phyloP scores from a whole-genome alignment of 345 rosid species.

The Pistacia atlantica region DNA sequence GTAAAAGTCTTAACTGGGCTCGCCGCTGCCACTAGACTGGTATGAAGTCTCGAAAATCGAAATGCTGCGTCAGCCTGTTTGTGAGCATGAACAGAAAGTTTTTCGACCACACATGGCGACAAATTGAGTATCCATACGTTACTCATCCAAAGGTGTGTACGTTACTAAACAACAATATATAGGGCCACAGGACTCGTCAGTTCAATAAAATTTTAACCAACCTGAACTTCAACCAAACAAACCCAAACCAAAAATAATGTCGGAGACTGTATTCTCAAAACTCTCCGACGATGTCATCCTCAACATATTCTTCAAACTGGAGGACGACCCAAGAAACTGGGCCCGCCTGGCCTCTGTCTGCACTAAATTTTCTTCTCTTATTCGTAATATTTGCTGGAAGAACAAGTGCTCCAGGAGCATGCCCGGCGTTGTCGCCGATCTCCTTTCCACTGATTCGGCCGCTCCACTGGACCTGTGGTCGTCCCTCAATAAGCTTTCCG shows the following conservation, averaged over 20 bases:
- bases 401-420: slow-evolving; percentile 51
- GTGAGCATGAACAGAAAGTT: too few species aligned
- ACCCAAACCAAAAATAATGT: slow-evolving; percentile 30
- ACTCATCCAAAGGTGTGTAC: too few species aligned
- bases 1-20: too few species aligned
- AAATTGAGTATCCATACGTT: too few species aligned
- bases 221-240: too few species aligned
- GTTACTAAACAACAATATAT: too few species aligned
- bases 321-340: slow-evolving; percentile 85
- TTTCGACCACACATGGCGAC: too few species aligned
- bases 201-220: too few species aligned
- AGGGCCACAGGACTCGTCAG: too few species aligned
- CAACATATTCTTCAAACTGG: slow-evolving; percentile 81
- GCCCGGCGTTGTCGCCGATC: slow-evolving; percentile 75
- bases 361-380: slow-evolving; percentile 76
- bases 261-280: slow-evolving; percentile 48
- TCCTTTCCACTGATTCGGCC: slow-evolving; percentile 34
- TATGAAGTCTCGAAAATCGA: too few species aligned
- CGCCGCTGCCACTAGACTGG: too few species aligned
- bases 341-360: slow-evolving; percentile 86
- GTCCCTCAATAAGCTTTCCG: slow-evolving; percentile 74
- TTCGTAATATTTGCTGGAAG: slow-evolving; percentile 71
- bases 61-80: too few species aligned
- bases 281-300: slow-evolving; percentile 83
- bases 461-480: slow-evolving; percentile 68